Evolutionary conservation across 805 yeast species (phyloP).

Genomic region (Starmerella bacillaris): DNA sequence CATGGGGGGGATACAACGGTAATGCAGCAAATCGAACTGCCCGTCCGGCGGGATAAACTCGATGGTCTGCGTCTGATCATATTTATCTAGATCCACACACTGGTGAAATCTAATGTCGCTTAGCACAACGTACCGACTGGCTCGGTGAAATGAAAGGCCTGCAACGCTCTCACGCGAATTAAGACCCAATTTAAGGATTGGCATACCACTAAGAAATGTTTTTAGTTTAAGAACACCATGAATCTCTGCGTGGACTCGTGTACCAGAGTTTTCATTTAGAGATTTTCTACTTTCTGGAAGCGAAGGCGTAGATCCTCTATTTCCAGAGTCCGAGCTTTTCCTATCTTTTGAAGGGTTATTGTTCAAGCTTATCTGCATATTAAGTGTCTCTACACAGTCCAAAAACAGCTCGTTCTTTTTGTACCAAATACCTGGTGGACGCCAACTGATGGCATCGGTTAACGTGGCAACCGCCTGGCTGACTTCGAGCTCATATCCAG

Average conservation of each 20-base stretch:
- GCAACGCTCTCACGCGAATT: conserved; percentile 26
- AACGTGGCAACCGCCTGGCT: conserved; percentile 52
- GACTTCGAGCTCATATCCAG: conserved; percentile 27
- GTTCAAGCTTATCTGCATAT: conserved; percentile 36
- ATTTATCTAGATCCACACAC: conserved; percentile 58
- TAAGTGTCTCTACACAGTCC: conserved; percentile 62
- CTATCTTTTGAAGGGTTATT: no score
- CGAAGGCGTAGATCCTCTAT: neutral
- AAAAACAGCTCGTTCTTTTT: conserved; percentile 79
- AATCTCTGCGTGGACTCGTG: conserved; percentile 39
- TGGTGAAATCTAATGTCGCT: conserved; percentile 70
- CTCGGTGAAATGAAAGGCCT: conserved; percentile 15
- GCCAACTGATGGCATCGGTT: conserved; percentile 70
- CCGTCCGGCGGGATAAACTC: conserved; percentile 87
- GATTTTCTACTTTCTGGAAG: neutral
- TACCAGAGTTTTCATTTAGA: neutral
- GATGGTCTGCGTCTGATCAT: conserved; percentile 40
- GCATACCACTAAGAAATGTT: conserved; percentile 81
- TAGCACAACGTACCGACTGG: conserved; percentile 24
- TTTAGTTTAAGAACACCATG: conserved; percentile 56
- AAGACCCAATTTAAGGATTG: conserved; percentile 54
- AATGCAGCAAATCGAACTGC: conserved; percentile 45
- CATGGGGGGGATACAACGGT: conserved; percentile 29
- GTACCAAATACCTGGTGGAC: conserved; percentile 77
- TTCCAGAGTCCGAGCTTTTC: conserved; percentile 26